Evolutionary conservation across 1,284 basidiomycete genomes (phyloP).

Genomic region (Thelephora terrestris): DNA sequence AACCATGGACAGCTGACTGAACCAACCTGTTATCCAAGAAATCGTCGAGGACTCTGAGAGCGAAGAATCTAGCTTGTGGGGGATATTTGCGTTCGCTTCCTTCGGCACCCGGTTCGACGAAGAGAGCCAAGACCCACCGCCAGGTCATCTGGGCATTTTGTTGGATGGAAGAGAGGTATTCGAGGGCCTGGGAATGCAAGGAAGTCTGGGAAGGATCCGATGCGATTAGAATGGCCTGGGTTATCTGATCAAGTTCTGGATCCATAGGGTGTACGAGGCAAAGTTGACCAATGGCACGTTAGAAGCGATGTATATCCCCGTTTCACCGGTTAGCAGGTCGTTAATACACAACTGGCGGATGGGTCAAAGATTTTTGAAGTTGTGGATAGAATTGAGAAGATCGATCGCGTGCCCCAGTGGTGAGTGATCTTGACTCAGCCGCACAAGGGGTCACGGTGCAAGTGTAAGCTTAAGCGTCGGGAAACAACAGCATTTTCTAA

Average conservation of each 20-base stretch:
- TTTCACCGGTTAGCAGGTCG: too few species aligned
- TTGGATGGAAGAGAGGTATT: constrained; percentile 71
- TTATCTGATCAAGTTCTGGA: constrained; percentile 63
- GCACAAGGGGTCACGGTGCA: too few species aligned
- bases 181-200: constrained; percentile 72
- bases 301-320: not conserved
- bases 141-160: constrained; percentile 69
- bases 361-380: too few species aligned
- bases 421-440: too few species aligned
- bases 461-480: too few species aligned
- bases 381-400: too few species aligned
- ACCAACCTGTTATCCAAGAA: constrained; percentile 79
- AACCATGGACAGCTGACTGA: not conserved
- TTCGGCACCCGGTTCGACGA: constrained; percentile 50
- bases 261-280: constrained; percentile 37
- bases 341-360: too few species aligned
- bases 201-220: constrained; percentile 63
- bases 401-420: too few species aligned
- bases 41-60: constrained; percentile 76
- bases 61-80: constrained; percentile 75
- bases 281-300: not conserved
- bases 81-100: constrained; percentile 55
- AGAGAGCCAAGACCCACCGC: constrained; percentile 67
- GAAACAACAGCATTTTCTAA: too few species aligned
- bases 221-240: constrained; percentile 78